Evolutionary conservation across 2,329 filamentous ascomycete genomes (phyloP).

Genomic region (Beauveria varroae): DNA sequence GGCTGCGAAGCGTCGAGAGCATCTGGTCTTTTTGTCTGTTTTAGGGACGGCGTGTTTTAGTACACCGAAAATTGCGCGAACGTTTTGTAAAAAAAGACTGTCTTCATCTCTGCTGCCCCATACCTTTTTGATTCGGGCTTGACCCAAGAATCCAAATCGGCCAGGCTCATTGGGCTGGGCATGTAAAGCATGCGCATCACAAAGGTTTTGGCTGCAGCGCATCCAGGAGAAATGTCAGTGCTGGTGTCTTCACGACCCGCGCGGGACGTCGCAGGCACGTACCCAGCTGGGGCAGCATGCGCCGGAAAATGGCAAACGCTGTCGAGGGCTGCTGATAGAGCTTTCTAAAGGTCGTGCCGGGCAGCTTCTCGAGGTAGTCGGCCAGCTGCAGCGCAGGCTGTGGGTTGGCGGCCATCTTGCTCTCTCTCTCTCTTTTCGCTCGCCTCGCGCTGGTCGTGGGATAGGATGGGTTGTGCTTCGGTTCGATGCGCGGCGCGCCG

Average conservation of each 20-base stretch:
- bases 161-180: constrained; percentile 68
- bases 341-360: constrained; percentile 80
- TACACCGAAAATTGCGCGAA: not conserved
- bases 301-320: constrained; percentile 88
- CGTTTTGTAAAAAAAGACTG: not conserved
- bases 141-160: constrained; percentile 81
- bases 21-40: constrained; percentile 73
- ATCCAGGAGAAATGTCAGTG: not conserved
- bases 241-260: not conserved
- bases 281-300: constrained; percentile 92
- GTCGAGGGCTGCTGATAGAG: constrained; percentile 96
- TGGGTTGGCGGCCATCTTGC: constrained; percentile 36
- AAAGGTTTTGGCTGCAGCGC: constrained; percentile 72
- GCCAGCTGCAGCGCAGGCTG: constrained; percentile 55
- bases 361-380: constrained; percentile 89
- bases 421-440: constrained; percentile 11
- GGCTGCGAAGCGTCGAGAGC: constrained; percentile 67
- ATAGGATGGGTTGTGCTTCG: too few relatives aligned
- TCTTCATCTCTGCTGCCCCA: too few relatives aligned
- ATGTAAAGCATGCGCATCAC: constrained; percentile 95
- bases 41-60: not conserved
- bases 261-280: constrained; percentile 21
- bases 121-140: constrained; percentile 49
- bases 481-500: not conserved
- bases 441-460: not conserved